Evolutionary conservation across 805 yeast species (phyloP), one percentile per base, ranked within the genome.

Genomic region (Yueomyces sinensis): DNA sequence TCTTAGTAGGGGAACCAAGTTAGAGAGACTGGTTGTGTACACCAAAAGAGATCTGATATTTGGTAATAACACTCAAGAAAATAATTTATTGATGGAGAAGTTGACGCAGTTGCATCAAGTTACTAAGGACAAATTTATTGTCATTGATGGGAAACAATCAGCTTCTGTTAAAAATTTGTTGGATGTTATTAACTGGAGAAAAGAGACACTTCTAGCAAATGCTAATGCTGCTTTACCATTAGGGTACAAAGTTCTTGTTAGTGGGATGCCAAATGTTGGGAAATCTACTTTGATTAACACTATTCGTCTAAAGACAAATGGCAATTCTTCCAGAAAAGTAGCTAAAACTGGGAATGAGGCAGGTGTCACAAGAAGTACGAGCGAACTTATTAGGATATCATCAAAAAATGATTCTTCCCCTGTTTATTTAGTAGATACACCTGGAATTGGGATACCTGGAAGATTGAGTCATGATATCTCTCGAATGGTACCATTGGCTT

Each of bases 231-330:
- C 76, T 1, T 93, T 95, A 0, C 95, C 96, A 0, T 56, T 86
- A 39, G 97, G 97, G 0, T 61, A 81, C 32, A 58, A 86, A 17
- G 56, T 82, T 37, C 63, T 87, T 63, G 72, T 89, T 31, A 76
- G 79, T 5, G 98, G 98, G 0, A 82, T 91, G 91, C 98, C 98
- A 1, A 91, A 91, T 52, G 94, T 86, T n/a, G 98, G 98, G 0
- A 91, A 91, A 56, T 81, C 94, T 11, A 80, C 95, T 0, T 53
- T 91, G 32, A 78, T 87, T 19, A 91, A 91, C 49, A 65, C 78
- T 0, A 58, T 87, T 33, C 59, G 95, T 38, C 39, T 49, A 5
- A 47, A 44, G 24, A 37, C 38, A 20, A 33, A 29, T 3, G 38
- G 29, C 9, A 37, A 49, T 32, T 51, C 48, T 15, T 51, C 47